A percentile compares a stretch with the other conserved stretches of the same genome.
Conservation (phyloP, 352 stramenopile species). For the Globisporangium camurandrum region DNA sequence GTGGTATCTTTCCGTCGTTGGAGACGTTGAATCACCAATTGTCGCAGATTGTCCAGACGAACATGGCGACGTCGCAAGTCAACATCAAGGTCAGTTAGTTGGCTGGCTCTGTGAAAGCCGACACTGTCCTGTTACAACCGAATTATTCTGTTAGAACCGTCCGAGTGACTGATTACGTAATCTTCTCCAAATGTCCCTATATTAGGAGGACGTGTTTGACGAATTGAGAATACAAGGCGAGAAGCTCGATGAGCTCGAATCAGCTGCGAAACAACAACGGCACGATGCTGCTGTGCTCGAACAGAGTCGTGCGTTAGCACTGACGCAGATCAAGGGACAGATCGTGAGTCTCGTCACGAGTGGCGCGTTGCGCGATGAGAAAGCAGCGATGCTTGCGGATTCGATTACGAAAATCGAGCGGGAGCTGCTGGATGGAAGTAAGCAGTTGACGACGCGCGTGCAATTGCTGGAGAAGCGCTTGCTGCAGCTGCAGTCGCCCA, state of each 20-base stretch:
- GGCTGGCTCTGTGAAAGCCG: neutral
- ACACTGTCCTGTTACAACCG: neutral
- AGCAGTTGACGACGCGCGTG: conserved; percentile 45
- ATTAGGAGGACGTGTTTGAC: conserved; percentile 50
- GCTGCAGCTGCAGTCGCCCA: conserved; percentile 42
- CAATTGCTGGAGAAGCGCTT: conserved; percentile 54
- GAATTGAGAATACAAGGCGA: conserved; percentile 70
- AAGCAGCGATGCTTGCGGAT: conserved; percentile 46
- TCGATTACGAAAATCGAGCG: conserved; percentile 52
- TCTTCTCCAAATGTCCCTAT: neutral
- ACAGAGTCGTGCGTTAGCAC: conserved; percentile 58
- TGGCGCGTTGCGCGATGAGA: conserved; percentile 62
- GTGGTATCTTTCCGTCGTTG: conserved; percentile 71
- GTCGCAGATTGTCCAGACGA: conserved; percentile 68
- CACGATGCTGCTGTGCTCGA: conserved; percentile 79
- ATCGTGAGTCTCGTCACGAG: conserved; percentile 60
- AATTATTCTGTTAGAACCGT: neutral
- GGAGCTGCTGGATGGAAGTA: conserved; percentile 50
- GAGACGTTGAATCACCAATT: conserved; percentile 75
- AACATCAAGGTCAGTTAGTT: conserved; percentile 30
- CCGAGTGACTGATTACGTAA: neutral
- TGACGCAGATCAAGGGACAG: conserved; percentile 69
- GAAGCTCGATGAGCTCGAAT: conserved; percentile 65
- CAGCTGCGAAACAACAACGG: conserved; percentile 50
- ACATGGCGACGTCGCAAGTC: conserved; percentile 37